These are phyloP conservation scores for Candida vaughaniae DNA, from an alignment of 805 yeast genomes.

Conservation along the genomic window DNA sequence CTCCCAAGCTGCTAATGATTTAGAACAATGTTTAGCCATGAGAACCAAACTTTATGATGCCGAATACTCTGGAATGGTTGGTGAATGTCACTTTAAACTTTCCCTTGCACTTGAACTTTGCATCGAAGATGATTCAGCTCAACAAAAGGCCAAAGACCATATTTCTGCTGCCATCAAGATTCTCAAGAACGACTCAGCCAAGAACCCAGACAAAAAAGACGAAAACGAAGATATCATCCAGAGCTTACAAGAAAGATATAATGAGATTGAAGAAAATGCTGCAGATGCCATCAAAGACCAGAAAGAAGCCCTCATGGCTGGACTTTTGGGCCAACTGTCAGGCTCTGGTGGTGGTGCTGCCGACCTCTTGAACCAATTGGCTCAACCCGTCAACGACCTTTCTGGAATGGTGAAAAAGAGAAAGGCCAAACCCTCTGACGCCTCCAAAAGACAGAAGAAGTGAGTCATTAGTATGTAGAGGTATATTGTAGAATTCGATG, in stretches of 20 bases:
- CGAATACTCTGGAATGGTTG: conserved; percentile 53
- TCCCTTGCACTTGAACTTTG: conserved; percentile 76
- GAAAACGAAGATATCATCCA: conserved; percentile 47
- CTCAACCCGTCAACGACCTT: conserved; percentile 52
- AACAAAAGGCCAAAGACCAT: conserved; percentile 52
- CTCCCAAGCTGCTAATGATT: conserved; percentile 71
- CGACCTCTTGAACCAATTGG: conserved; percentile 11
- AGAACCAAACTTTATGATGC: conserved; percentile 51
- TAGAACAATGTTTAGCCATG: conserved; percentile 54
- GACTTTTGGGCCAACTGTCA: conserved; percentile 48
- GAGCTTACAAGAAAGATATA: conserved; percentile 56
- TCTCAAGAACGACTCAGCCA: conserved; percentile 42
- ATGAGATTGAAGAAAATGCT: conserved; percentile 55
- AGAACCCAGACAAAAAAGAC: conserved; percentile 33
- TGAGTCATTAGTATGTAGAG: too few species aligned
- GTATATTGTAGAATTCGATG: too few species aligned
- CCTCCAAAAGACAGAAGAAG: conserved; percentile 2
- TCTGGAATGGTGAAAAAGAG: conserved; percentile 64
- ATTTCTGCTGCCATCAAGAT: conserved; percentile 51
- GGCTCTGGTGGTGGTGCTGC: conserved; percentile 15
- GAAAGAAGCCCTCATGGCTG: conserved; percentile 53
- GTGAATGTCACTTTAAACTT: conserved; percentile 79
- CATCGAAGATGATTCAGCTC: conserved; percentile 49
- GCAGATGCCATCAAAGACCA: conserved; percentile 48
- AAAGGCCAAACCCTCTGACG: conserved; percentile 21